These are phyloP conservation scores for Cladorrhinum sp. DNA, from an alignment of 2,329 filamentous ascomycete genomes.

Conservation along the genomic window DNA sequence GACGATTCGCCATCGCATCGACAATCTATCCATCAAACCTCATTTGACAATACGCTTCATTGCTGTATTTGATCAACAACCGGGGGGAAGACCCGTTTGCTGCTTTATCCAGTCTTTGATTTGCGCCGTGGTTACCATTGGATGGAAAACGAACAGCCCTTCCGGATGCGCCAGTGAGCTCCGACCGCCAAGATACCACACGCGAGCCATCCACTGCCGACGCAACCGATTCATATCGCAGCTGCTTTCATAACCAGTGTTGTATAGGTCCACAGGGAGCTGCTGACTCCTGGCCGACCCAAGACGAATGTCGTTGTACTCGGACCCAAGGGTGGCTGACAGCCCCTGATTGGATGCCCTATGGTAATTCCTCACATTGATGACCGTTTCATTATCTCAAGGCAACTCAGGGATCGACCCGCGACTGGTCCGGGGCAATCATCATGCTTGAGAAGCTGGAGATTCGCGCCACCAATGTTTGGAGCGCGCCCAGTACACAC, in stretches of 20 bases:
- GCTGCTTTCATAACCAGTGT: not conserved
- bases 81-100: conserved; percentile 9
- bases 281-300: not conserved
- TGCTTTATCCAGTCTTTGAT: conserved; percentile 1
- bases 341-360: not conserved
- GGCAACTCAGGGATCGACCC: not conserved
- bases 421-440: not conserved
- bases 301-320: not conserved
- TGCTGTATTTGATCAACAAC: conserved; percentile 2
- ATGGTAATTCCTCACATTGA: not conserved
- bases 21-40: not conserved
- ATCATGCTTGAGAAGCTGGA: not conserved
- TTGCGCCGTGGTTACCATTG: conserved; percentile 20
- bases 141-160: conserved; percentile 18
- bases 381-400: not conserved
- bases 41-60: not conserved
- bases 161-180: not conserved
- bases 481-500: not conserved
- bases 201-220: not conserved
- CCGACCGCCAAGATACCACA: not conserved
- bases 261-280: not conserved
- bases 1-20: not conserved
- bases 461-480: not conserved
- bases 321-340: not conserved
- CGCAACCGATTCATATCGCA: not conserved